These are phyloP conservation scores for Hypericum androsaemum DNA, from an alignment of 345 rosid species.

Conservation along the genomic window DNA sequence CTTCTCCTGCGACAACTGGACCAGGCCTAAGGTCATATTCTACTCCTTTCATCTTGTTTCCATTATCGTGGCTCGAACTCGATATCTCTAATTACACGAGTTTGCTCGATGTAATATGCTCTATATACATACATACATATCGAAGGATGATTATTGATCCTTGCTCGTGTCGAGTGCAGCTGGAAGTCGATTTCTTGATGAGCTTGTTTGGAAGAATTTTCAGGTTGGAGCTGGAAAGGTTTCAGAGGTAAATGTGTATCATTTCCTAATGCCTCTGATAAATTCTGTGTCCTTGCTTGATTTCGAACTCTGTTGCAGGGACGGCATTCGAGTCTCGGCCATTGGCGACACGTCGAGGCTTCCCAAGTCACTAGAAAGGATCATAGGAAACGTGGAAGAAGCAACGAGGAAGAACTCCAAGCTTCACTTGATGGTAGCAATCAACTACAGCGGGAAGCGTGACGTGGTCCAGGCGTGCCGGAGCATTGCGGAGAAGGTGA, in stretches of 20 bases:
- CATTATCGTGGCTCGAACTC: not conserved
- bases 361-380: conserved; percentile 27
- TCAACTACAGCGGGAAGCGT: conserved; percentile 67
- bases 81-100: too few species aligned
- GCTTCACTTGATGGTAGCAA: conserved; percentile 60
- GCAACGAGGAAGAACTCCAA: conserved; percentile 34
- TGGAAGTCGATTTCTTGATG: conserved; percentile 61
- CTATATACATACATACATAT: too few species aligned
- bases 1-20: conserved; percentile 37
- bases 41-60: not conserved
- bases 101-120: too few species aligned
- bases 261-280: not conserved
- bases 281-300: not conserved
- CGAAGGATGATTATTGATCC: too few species aligned
- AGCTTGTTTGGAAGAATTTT: conserved; percentile 47
- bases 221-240: conserved; percentile 29
- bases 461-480: conserved; percentile 60
- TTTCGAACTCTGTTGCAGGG: conserved; percentile 21
- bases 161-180: conserved; percentile 23
- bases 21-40: conserved; percentile 50
- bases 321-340: conserved; percentile 37
- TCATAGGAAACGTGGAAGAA: conserved; percentile 39
- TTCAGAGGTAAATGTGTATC: conserved; percentile 25
- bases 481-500: conserved; percentile 45
- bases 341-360: conserved; percentile 64